phyloP scores from a whole-genome alignment of 2,329 filamentous ascomycete species.

The Aspergillus melleus region DNA sequence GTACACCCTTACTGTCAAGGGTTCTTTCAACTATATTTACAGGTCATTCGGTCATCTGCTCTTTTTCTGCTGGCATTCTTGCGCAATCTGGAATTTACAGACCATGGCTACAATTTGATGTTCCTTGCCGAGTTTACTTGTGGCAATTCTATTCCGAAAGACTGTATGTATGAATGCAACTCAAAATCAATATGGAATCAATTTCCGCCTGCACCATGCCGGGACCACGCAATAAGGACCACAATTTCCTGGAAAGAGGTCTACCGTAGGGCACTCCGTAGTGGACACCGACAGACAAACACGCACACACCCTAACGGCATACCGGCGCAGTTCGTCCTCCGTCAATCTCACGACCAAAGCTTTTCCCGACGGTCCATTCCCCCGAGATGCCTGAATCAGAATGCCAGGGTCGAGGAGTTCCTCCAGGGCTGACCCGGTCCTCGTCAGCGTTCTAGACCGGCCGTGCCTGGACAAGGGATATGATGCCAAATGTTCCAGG shows the following conservation, averaged over 20 bases:
- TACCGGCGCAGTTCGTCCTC: not conserved
- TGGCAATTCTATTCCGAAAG: not conserved
- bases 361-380: not conserved
- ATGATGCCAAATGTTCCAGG: conserved; percentile 19
- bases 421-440: not conserved
- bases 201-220: not conserved
- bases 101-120: not conserved
- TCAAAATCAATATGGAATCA: not conserved
- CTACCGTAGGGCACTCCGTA: too few relatives aligned
- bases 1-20: not conserved
- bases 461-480: conserved; percentile 17
- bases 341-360: not conserved
- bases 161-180: not conserved
- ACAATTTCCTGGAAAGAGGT: too few relatives aligned
- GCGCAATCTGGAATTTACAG: not conserved
- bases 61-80: not conserved
- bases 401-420: not conserved
- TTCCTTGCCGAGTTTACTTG: not conserved
- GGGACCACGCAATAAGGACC: not conserved
- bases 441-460: conserved; percentile 28
- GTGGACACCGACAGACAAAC: too few relatives aligned
- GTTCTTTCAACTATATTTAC: not conserved
- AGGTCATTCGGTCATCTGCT: not conserved
- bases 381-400: not conserved
- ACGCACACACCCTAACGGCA: too few relatives aligned